Evolutionary conservation across 2,329 filamentous ascomycete genomes (phyloP), one percentile per base, ranked within the genome.

Genomic region (Arthrobotrys sinensis): DNA sequence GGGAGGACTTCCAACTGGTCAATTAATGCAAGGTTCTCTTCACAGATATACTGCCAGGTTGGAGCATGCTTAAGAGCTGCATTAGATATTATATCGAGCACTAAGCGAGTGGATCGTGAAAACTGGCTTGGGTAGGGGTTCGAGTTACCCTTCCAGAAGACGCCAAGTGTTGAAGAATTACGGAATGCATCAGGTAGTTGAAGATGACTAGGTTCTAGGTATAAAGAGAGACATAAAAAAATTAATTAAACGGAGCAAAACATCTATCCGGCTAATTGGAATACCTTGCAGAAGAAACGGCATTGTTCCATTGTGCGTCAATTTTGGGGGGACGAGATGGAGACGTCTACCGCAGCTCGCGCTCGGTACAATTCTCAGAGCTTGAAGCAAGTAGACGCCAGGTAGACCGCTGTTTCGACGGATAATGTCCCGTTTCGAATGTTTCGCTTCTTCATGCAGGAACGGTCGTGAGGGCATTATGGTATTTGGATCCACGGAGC

Each of bases 61-160:
- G 16, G 50, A 62, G 62, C 52, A 75, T 71, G 66, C 62, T 67
- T 64, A 43, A 63, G 52, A 63, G 70, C 68, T 71, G 73, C 66
- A 71, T 48, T 52, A 40, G 55, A 71, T 67, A 71, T 77, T 63
- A 66, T 67, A 77, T 71, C 73, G 62, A 64, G 55, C 48, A 57
- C 38, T 77, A 77, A 77, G 73, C 67, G 73, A 77, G 73, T 77
- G 73, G 73, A 71, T 77, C 66, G 60, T 71, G 73, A 77, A 70
- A 50, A 21, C 65, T 70, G 52, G 66, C 66, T 71, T 57, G 64
- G 62, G 48, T 66, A 55, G 50, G 64, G 72, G 73, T 45, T 77
- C 66, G 73, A 77, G 57, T 77, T 77, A 67, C 73, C 73, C 60
- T 77, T 77, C 73, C 67, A 62, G 73, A 70, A 77, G 67, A 71